phyloP scores from a whole-genome alignment of 331 rosid species.

The Spiraea crenata region DNA sequence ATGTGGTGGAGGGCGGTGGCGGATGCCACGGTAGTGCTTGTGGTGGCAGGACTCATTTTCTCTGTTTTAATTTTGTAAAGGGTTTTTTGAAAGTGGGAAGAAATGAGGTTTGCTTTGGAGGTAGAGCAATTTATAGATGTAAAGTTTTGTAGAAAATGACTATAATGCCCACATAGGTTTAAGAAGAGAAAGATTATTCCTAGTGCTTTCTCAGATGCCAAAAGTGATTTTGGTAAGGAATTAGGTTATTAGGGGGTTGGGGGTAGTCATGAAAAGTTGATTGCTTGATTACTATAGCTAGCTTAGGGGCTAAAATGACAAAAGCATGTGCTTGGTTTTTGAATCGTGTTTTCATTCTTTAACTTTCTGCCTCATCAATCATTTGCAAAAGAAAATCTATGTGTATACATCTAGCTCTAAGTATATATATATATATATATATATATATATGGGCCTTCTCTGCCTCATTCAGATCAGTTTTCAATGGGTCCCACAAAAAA shows the following conservation, averaged over 20 bases:
- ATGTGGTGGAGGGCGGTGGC: slow-evolving; percentile 9
- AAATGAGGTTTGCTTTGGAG: slow-evolving; percentile 3
- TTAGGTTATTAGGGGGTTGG: neutral
- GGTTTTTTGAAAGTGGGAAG: neutral
- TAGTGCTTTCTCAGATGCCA: slow-evolving; percentile 27
- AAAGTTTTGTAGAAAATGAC: slow-evolving; percentile 7
- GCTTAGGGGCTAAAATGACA: no score
- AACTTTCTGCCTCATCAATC: neutral
- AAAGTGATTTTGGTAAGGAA: slow-evolving; percentile 8
- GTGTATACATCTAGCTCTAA: no score
- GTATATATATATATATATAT: no score
- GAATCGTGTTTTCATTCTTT: neutral
- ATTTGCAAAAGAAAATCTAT: no score
- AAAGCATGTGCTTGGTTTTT: neutral
- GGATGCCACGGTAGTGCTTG: neutral
- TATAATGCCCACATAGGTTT: slow-evolving; percentile 13
- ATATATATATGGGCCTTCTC: no score
- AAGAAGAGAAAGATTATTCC: slow-evolving; percentile 23
- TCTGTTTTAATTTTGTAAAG: neutral
- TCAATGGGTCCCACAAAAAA: no score
- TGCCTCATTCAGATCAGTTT: no score
- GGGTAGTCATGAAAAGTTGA: neutral
- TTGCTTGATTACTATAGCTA: no score
- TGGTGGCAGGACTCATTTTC: slow-evolving; percentile 22
- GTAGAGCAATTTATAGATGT: slow-evolving; percentile 23